phyloP scores from a whole-genome alignment of 257 asterid genomes.

The Mentha longifolia region DNA sequence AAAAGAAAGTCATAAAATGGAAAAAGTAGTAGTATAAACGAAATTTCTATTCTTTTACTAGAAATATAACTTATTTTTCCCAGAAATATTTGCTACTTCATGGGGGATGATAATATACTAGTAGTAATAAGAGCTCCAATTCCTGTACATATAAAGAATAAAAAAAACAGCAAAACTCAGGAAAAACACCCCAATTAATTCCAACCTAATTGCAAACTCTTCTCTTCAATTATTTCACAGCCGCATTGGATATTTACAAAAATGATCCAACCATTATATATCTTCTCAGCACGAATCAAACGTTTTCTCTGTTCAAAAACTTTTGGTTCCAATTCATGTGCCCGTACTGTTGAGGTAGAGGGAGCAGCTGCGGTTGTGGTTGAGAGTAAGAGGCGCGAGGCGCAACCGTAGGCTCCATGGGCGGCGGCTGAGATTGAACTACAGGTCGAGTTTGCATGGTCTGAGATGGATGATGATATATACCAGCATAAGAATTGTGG shows the following conservation, averaged over 20 bases:
- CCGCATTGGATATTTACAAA: constrained; percentile 16
- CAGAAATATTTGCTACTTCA: no score
- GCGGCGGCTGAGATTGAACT: constrained; percentile 33
- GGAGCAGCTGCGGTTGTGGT: constrained; percentile 27
- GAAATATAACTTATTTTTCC: background rate
- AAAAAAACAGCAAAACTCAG: background rate
- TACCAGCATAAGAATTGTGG: constrained; percentile 47
- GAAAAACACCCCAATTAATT: no score
- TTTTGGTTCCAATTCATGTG: constrained; percentile 52
- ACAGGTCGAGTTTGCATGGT: constrained; percentile 42
- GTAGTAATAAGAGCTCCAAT: background rate
- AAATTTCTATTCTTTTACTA: no score
- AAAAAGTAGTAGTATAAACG: no score
- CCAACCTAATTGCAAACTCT: background rate
- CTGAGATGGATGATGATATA: constrained; percentile 46
- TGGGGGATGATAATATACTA: no score
- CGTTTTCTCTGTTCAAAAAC: constrained; percentile 44
- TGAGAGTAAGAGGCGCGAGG: constrained; percentile 47
- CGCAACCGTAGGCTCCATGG: constrained; percentile 43
- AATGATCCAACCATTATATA: background rate
- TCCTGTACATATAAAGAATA: constrained; percentile 11
- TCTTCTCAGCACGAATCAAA: constrained; percentile 25
- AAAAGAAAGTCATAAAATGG: no score
- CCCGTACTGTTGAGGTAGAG: constrained; percentile 37
- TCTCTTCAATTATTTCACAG: constrained; percentile 14